Evolutionary conservation across 2,329 filamentous ascomycete species (phyloP).

Genomic region (Fusarium sarcochroum): DNA sequence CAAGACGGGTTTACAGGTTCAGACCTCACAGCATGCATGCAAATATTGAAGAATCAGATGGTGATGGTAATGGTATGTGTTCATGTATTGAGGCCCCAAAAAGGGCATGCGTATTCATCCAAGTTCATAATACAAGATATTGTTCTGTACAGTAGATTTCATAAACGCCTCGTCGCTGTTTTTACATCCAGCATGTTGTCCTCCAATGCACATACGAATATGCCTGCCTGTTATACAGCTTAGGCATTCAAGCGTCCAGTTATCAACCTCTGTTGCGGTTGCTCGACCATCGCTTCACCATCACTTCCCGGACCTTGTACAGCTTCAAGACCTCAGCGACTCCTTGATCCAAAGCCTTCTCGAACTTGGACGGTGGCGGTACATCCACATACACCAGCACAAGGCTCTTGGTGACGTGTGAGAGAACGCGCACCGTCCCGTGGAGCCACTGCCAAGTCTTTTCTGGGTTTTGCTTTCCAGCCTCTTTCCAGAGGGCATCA

Average conservation of each 20-base stretch:
- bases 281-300: slow-evolving; percentile 85
- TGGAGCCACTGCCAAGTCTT: slow-evolving; percentile 87
- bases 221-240: neutral
- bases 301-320: slow-evolving; percentile 85
- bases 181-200: neutral
- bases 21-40: neutral
- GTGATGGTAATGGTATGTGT: neutral
- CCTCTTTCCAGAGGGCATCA: slow-evolving; percentile 77
- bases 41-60: neutral
- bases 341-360: slow-evolving; percentile 63
- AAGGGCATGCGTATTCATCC: neutral
- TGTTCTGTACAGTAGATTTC: slow-evolving; percentile 13
- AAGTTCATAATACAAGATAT: slow-evolving; percentile 17
- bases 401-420: slow-evolving; percentile 90
- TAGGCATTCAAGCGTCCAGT: neutral
- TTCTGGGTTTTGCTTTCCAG: slow-evolving; percentile 63
- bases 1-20: slow-evolving; percentile 2
- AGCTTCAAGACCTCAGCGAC: slow-evolving; percentile 74
- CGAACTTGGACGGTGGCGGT: slow-evolving; percentile 73
- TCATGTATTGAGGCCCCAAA: neutral
- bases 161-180: slow-evolving; percentile 33
- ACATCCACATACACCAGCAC: slow-evolving; percentile 93
- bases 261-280: slow-evolving; percentile 73
- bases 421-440: slow-evolving; percentile 88
- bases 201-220: slow-evolving; percentile 24